A percentile compares a stretch with the other conserved stretches of the same genome.
phyloP scores from a whole-genome alignment of 495 filamentous ascomycete species.

The Darksidea phi region DNA sequence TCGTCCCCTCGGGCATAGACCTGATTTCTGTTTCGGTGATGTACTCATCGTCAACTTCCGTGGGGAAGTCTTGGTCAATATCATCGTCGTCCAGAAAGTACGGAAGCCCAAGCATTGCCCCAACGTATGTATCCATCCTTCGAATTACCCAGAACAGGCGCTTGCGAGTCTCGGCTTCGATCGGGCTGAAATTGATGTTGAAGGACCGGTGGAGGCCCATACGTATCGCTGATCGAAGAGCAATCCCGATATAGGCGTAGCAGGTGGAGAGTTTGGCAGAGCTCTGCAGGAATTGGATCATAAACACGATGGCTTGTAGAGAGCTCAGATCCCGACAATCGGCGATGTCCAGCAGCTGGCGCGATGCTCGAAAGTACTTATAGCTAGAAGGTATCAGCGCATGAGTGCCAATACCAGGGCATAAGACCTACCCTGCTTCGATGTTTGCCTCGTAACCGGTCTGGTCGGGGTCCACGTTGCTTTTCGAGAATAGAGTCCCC shows the following conservation, averaged over 20 bases:
- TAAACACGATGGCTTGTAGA: constrained; percentile 83
- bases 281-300: constrained; percentile 89
- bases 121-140: constrained; percentile 93
- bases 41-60: constrained; percentile 86
- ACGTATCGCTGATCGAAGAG: constrained; percentile 76
- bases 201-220: constrained; percentile 86
- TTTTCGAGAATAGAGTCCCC: constrained; percentile 76
- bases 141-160: constrained; percentile 87
- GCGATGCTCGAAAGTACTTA: constrained; percentile 79
- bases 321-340: constrained; percentile 85
- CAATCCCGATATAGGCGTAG: constrained; percentile 90
- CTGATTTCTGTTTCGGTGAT: constrained; percentile 76
- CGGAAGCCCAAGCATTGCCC: constrained; percentile 82
- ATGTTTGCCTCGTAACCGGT: constrained; percentile 70
- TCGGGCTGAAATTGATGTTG: constrained; percentile 70
- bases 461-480: constrained; percentile 47
- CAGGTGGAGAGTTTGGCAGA: constrained; percentile 89
- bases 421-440: constrained; percentile 68
- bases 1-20: constrained; percentile 69
- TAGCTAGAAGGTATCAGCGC: constrained; percentile 53
- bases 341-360: constrained; percentile 82
- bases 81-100: constrained; percentile 82
- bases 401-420: neutral
- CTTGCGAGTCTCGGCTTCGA: constrained; percentile 80
- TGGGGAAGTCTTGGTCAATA: constrained; percentile 84